Evolutionary conservation across 495 filamentous ascomycete genomes (phyloP).

Genomic region (Clavariopsis aquatica): DNA sequence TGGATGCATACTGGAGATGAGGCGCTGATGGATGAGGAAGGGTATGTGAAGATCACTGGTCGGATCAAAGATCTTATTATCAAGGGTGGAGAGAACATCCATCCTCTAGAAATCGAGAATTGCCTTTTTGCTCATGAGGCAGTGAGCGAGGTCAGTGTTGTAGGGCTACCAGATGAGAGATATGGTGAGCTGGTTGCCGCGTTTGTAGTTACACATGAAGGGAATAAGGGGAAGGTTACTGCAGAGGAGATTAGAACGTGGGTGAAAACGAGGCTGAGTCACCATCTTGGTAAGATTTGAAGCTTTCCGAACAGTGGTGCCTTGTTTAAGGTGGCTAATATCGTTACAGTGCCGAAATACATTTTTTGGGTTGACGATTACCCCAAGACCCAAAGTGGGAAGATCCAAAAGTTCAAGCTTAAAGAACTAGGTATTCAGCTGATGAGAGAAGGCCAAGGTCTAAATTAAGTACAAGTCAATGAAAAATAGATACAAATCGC

Average conservation of each 20-base stretch:
- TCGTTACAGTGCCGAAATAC: constrained; percentile 71
- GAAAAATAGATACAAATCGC: background rate
- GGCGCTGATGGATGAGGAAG: constrained; percentile 75
- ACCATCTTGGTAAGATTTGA: constrained; percentile 64
- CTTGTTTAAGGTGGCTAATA: background rate
- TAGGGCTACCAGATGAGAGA: constrained; percentile 77
- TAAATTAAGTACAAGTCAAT: constrained; percentile 3
- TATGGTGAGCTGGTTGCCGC: constrained; percentile 88
- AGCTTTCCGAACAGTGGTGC: background rate
- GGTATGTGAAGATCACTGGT: constrained; percentile 66
- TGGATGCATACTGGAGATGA: constrained; percentile 93
- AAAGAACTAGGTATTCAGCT: constrained; percentile 58
- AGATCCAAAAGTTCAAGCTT: constrained; percentile 94
- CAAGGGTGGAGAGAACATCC: constrained; percentile 92
- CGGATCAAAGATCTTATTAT: constrained; percentile 94
- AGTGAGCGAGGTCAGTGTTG: constrained; percentile 74
- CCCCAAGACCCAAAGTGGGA: constrained; percentile 94
- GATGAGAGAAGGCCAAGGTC: constrained; percentile 20
- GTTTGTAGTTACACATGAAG: constrained; percentile 65
- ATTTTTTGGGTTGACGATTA: constrained; percentile 81
- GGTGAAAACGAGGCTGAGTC: constrained; percentile 70
- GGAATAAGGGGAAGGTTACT: constrained; percentile 39
- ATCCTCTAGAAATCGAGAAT: constrained; percentile 91
- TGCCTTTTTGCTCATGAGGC: constrained; percentile 72
- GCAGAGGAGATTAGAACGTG: constrained; percentile 65